phyloP scores from a whole-genome alignment of 73 alveolate species.

The Diophrys appendiculata region DNA sequence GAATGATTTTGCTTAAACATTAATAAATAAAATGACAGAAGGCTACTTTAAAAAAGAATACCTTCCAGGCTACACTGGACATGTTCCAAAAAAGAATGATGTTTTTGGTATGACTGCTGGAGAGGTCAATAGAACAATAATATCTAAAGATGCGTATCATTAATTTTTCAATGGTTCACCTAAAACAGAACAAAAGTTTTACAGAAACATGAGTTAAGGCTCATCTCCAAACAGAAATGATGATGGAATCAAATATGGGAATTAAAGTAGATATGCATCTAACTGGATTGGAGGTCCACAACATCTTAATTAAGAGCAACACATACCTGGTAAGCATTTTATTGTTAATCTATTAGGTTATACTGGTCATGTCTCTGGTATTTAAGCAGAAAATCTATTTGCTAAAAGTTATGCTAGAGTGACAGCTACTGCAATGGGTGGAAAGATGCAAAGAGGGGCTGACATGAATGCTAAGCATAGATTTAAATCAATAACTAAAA shows the following conservation, averaged over 20 bases:
- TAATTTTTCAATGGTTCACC: conserved; percentile 5
- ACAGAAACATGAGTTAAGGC: neutral
- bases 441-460: conserved; percentile 32
- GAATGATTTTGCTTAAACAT: no score
- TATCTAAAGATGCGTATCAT: conserved; percentile 9
- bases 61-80: conserved; percentile 75
- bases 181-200: conserved; percentile 9
- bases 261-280: conserved; percentile 46
- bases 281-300: conserved; percentile 76
- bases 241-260: conserved; percentile 26
- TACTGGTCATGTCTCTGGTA: conserved; percentile 70
- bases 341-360: conserved; percentile 20
- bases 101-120: conserved; percentile 71
- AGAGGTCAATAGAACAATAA: conserved; percentile 45
- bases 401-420: conserved; percentile 60
- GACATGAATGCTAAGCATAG: conserved; percentile 30
- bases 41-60: conserved; percentile 46
- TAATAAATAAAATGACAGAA: neutral
- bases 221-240: neutral
- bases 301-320: conserved; percentile 53
- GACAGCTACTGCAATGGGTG: conserved; percentile 52
- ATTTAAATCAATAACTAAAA: conserved; percentile 28
- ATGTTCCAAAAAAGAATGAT: conserved; percentile 67
- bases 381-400: conserved; percentile 54
- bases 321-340: conserved; percentile 42